A percentile compares a stretch with the other conserved stretches of the same genome.
Conservation (phyloP, 2,329 filamentous ascomycete species). For the Stachybotrys elegans region DNA sequence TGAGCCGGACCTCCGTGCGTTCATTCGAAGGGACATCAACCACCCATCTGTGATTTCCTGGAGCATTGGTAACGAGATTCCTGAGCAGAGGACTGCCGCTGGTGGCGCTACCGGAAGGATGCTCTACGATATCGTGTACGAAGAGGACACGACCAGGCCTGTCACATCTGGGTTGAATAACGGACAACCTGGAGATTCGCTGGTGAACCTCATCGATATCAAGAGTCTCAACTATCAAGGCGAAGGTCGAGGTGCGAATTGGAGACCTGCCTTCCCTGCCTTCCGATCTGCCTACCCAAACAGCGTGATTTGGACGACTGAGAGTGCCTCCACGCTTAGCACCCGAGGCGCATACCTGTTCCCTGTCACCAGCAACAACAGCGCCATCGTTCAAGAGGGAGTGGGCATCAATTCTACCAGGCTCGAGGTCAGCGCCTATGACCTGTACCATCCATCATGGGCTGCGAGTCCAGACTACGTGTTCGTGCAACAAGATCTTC, state of each 20-base stretch:
- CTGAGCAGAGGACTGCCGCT: conserved; percentile 34
- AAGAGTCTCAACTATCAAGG: conserved; percentile 53
- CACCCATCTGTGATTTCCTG: conserved; percentile 48
- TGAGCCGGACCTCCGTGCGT: conserved; percentile 45
- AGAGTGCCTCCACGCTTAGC: conserved; percentile 41
- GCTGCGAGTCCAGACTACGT: conserved; percentile 48
- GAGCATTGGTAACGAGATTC: conserved; percentile 51
- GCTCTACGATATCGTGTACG: conserved; percentile 35
- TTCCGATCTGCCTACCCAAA: conserved; percentile 41
- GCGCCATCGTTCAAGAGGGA: conserved; percentile 15
- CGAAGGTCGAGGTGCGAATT: conserved; percentile 30
- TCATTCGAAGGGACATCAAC: conserved; percentile 51
- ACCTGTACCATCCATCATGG: conserved; percentile 41
- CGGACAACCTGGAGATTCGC: conserved; percentile 29
- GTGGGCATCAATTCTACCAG: conserved; percentile 16
- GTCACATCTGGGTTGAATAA: conserved; percentile 41
- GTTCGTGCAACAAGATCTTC: conserved; percentile 39
- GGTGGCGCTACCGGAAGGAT: conserved; percentile 24
- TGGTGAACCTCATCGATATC: conserved; percentile 39
- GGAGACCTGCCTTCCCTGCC: conserved; percentile 29
- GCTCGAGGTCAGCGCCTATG: conserved; percentile 39
- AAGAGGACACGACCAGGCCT: conserved; percentile 43
- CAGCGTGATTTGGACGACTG: conserved; percentile 40
- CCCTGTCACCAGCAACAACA: conserved; percentile 36
- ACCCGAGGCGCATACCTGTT: conserved; percentile 48